Evolutionary conservation across 1,284 basidiomycete genomes (phyloP), one percentile per base, ranked within the genome.

Genomic region (Bondarzewia mesenterica): DNA sequence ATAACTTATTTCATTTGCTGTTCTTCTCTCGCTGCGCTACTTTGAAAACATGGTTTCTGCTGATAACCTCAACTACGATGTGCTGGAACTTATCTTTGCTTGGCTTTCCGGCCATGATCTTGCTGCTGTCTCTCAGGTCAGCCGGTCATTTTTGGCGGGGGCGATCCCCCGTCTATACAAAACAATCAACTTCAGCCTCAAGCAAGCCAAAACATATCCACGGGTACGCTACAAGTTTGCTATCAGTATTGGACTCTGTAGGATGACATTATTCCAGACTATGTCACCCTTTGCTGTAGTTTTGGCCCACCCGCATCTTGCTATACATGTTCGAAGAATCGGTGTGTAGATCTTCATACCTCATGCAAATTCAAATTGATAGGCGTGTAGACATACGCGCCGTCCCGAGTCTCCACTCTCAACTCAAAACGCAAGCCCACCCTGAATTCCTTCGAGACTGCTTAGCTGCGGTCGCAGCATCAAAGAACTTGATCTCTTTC

Each of bases 31-130:
- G 4, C 29, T 32, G n/a, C 29, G 29, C 10, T n/a, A 32, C 12
- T 12, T n/a, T 4, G n/a, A 10, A n/a, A 25, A 5, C 8, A 83
- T 84, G 80, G 74, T 80, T 40, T 73, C 78, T 40, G 78, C 77
- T n/a, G 74, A 82, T 50, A 82, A 77, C 54, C 66, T 85, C 37
- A 80, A 86, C 53, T 69, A 78, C 18, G 85, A 88, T 63, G 80
- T 87, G 44, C 71, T 86, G 40, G 79, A 82, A 53, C 65, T 78
- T 14, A 76, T 87, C 10, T 82, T 82, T 52, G 60, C 65, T 0
- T 66, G 72, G 56, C 65, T 87, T 6, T 58, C 68, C 44, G 71
- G 70, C 3, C 63, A 72, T 22, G 81, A 85, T 55, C 71, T 88
- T 22, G 70, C 75, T 23, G 72, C 75, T 2, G 67, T 78, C 18